Base-by-base conservation (phyloP, 1,139 yeast species). In the Arxiozyma slooffiae region DNA sequence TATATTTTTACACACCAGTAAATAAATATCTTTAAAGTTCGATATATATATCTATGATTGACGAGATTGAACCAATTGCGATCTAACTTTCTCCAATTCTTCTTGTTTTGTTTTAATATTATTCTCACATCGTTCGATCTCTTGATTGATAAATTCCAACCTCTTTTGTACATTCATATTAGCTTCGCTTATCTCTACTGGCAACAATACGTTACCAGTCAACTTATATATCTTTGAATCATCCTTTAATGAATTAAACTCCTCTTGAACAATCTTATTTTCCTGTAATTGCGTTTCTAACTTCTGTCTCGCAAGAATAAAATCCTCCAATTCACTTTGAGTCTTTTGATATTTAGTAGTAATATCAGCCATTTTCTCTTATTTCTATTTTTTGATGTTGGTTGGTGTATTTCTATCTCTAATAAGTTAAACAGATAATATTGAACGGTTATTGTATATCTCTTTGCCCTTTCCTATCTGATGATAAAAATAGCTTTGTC, bases 141-240 rank as follows among this genome's bases (percentile, higher is more conserved):
- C 97, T 38, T 73, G 74, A 56, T 78, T 74, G 50, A 92, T 92
- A 61, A 87, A 92, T 66, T 89, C 96, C 47, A 92, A 76, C 67
- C 98, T 82, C 67, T 90, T 92, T 36, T 75, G 78, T 38, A 92
- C 97, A 62, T 90, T 92, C 62, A 78, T 60, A 58, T 80, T 79
- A 38, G 97, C 96, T 67, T 92, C 97, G 16, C 67, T 67, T 56
- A 78, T 79, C 50, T 89, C 96, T 63, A 90, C 96, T 2, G 97
- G 97, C 55, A 92, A 74, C 55, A 92, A 74, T 7, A 90, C 89
- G 11, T 96, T 96, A 0, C 98, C 98, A 21, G 92, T 85, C 57
- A 90, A 76, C 68, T 92, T 92, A 71, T 80, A 92, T 39, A 92
- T 82, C 60, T 85, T 85, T 18, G 94, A 76, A 41, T 76, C 77